Base-by-base conservation (phyloP, 495 filamentous ascomycete genomes). In the Xylaria bambusicola region DNA sequence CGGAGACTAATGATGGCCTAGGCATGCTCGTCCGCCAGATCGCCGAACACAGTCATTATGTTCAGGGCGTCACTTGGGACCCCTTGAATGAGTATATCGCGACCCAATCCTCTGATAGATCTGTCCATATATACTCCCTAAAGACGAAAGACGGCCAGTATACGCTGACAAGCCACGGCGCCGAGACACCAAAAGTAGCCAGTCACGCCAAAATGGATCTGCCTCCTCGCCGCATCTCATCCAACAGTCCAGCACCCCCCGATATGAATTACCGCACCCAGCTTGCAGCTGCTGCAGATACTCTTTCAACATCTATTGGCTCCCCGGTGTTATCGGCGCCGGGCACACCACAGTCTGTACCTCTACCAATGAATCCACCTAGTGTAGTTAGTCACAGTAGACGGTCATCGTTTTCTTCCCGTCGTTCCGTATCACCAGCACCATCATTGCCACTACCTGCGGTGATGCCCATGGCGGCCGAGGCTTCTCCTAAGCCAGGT, bases 41-140 rank as follows among this genome's bases (percentile, higher is more conserved):
- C 62, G 95, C 94, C 41, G 94, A 99, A 70, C 94, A 99, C 76
- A 97, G 93, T 66, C 94, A 99, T 73, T 99, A 97, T 67, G 94
- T 99, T 18, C 94, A 99, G 76, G 94, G 94, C 35, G 94, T 99
- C 17, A 92, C 95, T 1, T 99, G 94, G 94, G 94, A 99, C 75
- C 94, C 94, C 33, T 76, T 96, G 27, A 99, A 99, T 72, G 94
- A 99, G 77, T 99, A 90, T 71, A 90, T 99, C 45, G 94, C 95
- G 20, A 99, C 94, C 20, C 94, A 99, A 71, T 98, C 94, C 2
- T 99, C 94, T 0, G 94, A 99, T 74, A 87, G 94, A 66, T 96
- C 94, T 1, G 93, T 97, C 18, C 94, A 99, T 74, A 93, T 99
- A 62, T 98, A 98, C 75, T 92, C 86, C 13, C 76, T 99, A 61